Evolutionary conservation across 805 yeast species (phyloP).

Genomic region (Helenozyma baotianmanensis): DNA sequence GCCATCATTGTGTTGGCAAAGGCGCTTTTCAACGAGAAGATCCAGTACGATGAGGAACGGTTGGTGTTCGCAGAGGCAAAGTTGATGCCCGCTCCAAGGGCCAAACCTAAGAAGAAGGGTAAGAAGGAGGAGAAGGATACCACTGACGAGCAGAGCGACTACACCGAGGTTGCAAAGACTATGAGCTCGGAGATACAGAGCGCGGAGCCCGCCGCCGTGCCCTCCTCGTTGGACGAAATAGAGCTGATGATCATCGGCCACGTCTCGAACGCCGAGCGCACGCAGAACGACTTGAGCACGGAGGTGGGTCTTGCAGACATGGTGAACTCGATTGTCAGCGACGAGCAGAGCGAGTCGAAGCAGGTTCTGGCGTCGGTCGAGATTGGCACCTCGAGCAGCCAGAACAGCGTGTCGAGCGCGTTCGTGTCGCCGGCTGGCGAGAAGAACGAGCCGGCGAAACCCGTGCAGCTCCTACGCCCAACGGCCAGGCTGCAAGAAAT

Average conservation of each 20-base stretch:
- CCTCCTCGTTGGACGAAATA: constrained; percentile 33
- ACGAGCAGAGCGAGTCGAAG: constrained; percentile 9
- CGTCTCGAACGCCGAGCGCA: constrained; percentile 20
- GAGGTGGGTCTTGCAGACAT: constrained; percentile 12
- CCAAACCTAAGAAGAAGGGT: background rate
- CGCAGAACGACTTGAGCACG: background rate
- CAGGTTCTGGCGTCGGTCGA: too few relatives aligned
- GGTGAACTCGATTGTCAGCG: constrained; percentile 15
- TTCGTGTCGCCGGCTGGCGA: too few relatives aligned
- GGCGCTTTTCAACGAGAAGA: constrained; percentile 16
- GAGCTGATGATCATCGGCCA: constrained; percentile 33
- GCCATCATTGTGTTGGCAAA: constrained; percentile 23
- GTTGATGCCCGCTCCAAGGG: constrained; percentile 9
- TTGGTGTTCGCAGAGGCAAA: constrained; percentile 7
- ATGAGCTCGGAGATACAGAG: background rate
- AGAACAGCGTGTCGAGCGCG: too few relatives aligned
- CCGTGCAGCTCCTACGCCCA: too few relatives aligned
- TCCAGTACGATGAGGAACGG: constrained; percentile 3
- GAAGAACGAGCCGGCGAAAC: too few relatives aligned
- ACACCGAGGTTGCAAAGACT: constrained; percentile 1
- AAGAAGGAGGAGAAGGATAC: background rate
- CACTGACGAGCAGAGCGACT: background rate
- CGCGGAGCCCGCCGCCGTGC: constrained; percentile 9
- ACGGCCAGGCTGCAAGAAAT: too few relatives aligned
- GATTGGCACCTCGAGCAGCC: too few relatives aligned